Base-by-base conservation (phyloP, 257 asterid species). In the Coffea eugenioides region DNA sequence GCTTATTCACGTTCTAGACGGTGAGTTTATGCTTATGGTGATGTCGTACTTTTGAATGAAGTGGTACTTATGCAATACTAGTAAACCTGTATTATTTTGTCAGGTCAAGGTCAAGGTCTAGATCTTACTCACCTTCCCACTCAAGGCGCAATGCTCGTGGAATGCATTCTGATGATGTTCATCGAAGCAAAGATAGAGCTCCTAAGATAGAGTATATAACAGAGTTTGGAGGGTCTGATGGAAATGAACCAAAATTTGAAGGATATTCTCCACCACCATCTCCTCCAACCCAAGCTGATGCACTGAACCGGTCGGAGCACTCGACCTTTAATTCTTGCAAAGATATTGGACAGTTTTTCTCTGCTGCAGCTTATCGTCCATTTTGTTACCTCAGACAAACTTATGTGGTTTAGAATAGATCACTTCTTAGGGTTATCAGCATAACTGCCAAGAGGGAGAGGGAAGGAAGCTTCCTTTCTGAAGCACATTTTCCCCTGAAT, bases 281-380 rank as follows among this genome's bases (percentile, higher is more conserved):
- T 87, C 98, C 98, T 85, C 93, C 91, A 71, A 79, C 97, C 77
- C 92, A 80, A 82, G 87, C 88, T 88, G 94, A 89, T 83, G 83
- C 92, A 79, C 84, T 86, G 82, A 96, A 83, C 89, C 98, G 98
- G 99, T 96, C 97, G 99, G 99, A 96, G 98, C 93, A 90, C 97
- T 92, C 86, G 92, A 88, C 95, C 98, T 92, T 94, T 94, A 75
- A 89, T 91, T 88, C 90, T 91, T 89, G 96, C 91, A 92, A 92
- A 88, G 94, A 88, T 93, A 90, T 88, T 91, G 93, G 93, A 86
- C 94, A 88, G 84, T 89, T 90, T 90, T 89, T 88, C 97, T 87
- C 91, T 95, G 97, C 94, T 90, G 96, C 97, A 85, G 98, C 91
- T 86, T 90, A 83, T 81, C 89, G 84, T 80, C 94, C 89, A 86